A percentile compares a stretch with the other conserved stretches of the same genome.
Evolutionary conservation across 2,329 filamentous ascomycete species (phyloP).

Genomic region (Talaromyces sp.): DNA sequence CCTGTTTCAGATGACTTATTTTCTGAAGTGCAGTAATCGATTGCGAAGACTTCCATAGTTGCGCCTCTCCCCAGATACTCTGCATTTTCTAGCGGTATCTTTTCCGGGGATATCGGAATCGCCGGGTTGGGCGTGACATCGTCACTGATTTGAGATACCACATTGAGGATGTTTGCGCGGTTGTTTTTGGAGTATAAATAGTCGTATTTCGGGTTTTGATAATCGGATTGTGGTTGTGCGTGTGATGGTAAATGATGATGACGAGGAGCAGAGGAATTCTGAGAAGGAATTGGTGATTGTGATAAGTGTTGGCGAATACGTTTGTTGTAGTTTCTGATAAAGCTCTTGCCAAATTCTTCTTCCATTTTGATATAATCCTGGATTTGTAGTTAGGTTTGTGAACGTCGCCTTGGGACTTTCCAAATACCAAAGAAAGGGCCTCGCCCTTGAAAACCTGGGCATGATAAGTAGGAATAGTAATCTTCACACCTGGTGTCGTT

Average conservation of each 20-base stretch:
- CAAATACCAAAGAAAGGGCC: no score
- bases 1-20: not conserved
- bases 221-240: not conserved
- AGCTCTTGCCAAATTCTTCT: not conserved
- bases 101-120: not conserved
- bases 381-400: no score
- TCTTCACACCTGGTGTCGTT: no score
- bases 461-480: no score
- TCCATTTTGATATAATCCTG: no score
- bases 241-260: not conserved
- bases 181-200: not conserved
- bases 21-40: not conserved
- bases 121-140: not conserved
- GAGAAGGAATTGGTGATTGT: not conserved
- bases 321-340: conserved; percentile 3
- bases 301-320: conserved; percentile 1
- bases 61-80: not conserved
- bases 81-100: not conserved
- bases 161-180: conserved; percentile 1
- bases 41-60: not conserved
- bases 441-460: no score
- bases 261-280: not conserved
- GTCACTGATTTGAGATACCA: not conserved
- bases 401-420: no score
- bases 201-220: not conserved